Conservation (phyloP, 129 eudicot genomes). For the Pittosporum tobira region DNA sequence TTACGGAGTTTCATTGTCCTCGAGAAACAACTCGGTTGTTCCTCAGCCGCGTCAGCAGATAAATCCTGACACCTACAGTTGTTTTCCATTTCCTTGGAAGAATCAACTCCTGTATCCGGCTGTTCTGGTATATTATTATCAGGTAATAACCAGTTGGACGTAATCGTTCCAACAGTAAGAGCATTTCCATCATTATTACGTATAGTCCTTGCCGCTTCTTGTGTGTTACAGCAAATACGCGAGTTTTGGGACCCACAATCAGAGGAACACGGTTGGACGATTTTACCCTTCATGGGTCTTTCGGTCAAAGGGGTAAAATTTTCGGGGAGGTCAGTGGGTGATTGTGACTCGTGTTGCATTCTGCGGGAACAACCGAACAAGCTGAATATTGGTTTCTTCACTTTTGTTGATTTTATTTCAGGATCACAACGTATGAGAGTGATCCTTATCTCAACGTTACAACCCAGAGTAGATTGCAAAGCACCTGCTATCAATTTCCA, state of each 20-base stretch:
- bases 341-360: slow-evolving; percentile 23
- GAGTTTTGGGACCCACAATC: slow-evolving; percentile 39
- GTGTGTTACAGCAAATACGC: slow-evolving; percentile 33
- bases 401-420: slow-evolving; percentile 19
- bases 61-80: slow-evolving; percentile 19
- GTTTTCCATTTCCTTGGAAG: slow-evolving; percentile 10
- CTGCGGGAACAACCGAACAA: slow-evolving; percentile 57
- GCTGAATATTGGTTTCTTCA: slow-evolving; percentile 43
- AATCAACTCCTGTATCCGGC: slow-evolving; percentile 7
- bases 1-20: slow-evolving; percentile 26
- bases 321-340: slow-evolving; percentile 31
- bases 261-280: slow-evolving; percentile 39
- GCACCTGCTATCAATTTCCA: slow-evolving; percentile 85
- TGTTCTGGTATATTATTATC: slow-evolving; percentile 1
- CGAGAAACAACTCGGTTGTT: slow-evolving; percentile 41
- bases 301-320: slow-evolving; percentile 20
- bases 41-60: slow-evolving; percentile 27
- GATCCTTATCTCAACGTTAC: slow-evolving; percentile 83
- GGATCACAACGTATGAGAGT: slow-evolving; percentile 18
- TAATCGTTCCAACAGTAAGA: slow-evolving; percentile 30
- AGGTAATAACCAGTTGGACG: slow-evolving; percentile 15
- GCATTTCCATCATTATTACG: slow-evolving; percentile 79
- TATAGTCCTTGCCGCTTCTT: slow-evolving; percentile 43
- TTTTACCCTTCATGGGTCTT: slow-evolving; percentile 26
- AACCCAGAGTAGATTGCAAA: slow-evolving; percentile 61